These are phyloP conservation scores for Lipomyces oligophaga DNA, from an alignment of 805 yeast species.

Conservation along the genomic window DNA sequence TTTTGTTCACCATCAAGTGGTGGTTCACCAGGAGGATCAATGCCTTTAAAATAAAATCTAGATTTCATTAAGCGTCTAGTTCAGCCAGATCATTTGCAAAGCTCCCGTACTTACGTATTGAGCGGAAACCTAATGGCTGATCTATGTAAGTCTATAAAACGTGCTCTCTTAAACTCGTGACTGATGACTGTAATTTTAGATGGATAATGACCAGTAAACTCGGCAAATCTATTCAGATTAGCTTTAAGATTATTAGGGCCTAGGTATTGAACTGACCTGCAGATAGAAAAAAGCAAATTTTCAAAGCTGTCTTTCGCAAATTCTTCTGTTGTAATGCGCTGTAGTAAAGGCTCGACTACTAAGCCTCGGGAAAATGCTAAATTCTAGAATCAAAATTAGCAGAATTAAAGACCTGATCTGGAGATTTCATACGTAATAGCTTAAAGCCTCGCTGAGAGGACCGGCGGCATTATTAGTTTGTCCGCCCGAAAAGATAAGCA, in stretches of 20 bases:
- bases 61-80: background rate
- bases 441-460: conserved; percentile 50
- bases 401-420: conserved; percentile 30
- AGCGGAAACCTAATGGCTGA: conserved; percentile 29
- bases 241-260: too few species aligned
- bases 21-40: conserved; percentile 23
- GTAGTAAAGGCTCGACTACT: conserved; percentile 15
- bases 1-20: conserved; percentile 22
- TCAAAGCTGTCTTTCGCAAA: conserved; percentile 78
- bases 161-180: conserved; percentile 62
- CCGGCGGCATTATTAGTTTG: conserved; percentile 59
- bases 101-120: background rate
- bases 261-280: conserved; percentile 11
- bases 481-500: conserved; percentile 61
- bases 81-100: background rate
- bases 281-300: conserved; percentile 58
- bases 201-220: conserved; percentile 50
- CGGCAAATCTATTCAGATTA: conserved; percentile 37
- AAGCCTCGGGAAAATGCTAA: conserved; percentile 11
- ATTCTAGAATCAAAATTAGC: background rate
- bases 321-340: conserved; percentile 53
- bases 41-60: conserved; percentile 25
- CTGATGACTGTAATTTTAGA: conserved; percentile 56
- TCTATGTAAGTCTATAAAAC: conserved; percentile 45
- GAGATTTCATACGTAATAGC: conserved; percentile 34